Evolutionary conservation across 371 early-diverging fungal species (phyloP).

Genomic region (Mortierella sp.): DNA sequence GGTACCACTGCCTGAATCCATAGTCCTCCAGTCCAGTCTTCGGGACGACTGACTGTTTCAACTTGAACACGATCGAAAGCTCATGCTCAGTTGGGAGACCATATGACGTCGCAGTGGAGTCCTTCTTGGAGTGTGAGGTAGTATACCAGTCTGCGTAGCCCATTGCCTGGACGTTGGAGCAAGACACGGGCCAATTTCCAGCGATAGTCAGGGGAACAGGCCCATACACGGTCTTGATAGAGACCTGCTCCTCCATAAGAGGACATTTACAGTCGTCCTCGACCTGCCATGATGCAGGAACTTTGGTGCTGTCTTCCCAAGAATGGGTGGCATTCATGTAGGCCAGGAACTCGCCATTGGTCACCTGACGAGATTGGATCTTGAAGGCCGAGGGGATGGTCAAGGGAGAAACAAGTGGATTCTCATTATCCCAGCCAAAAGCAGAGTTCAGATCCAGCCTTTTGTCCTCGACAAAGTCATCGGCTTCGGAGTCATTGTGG

Average conservation of each 20-base stretch:
- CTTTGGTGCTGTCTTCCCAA: neutral
- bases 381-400: conserved; percentile 60
- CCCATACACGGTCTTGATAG: conserved; percentile 77
- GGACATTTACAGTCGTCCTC: conserved; percentile 14
- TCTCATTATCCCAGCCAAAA: conserved; percentile 94
- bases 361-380: conserved; percentile 84
- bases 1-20: conserved; percentile 74
- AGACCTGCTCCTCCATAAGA: conserved; percentile 33
- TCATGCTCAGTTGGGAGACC: conserved; percentile 40
- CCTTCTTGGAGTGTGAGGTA: conserved; percentile 56
- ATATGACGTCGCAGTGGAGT: conserved; percentile 60
- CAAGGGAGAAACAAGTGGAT: conserved; percentile 58
- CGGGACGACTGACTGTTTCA: conserved; percentile 53
- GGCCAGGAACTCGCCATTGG: conserved; percentile 78
- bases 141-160: conserved; percentile 71
- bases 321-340: conserved; percentile 60
- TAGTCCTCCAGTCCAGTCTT: conserved; percentile 54
- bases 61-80: conserved; percentile 23
- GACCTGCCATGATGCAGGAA: conserved; percentile 66
- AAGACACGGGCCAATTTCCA: conserved; percentile 80
- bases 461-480: conserved; percentile 43
- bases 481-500: conserved; percentile 66
- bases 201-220: conserved; percentile 63
- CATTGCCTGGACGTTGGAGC: conserved; percentile 75
- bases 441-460: conserved; percentile 27